Evolutionary conservation across 2,329 filamentous ascomycete genomes (phyloP), one percentile per base, ranked within the genome.

Genomic region (Aureobasidium sp.): DNA sequence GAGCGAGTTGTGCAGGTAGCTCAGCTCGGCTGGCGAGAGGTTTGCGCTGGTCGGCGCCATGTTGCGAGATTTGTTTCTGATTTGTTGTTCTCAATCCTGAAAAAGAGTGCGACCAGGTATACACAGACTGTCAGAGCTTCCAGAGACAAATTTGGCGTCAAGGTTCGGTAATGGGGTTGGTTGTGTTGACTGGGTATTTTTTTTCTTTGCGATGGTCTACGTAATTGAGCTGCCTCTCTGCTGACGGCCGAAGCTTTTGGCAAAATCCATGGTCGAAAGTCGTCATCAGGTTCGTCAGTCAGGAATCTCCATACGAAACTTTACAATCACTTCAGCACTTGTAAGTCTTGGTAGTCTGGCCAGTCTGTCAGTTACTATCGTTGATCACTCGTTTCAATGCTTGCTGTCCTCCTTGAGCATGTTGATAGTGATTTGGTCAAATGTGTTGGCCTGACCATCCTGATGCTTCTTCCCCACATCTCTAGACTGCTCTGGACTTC

Each of bases 1-100:
- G 64, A 98, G 88, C 5, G 91, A 90, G 59, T 81, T 83, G 77
- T 95, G 89, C 48, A 97, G 83, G 74, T 96, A 98, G 62, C 90
- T 90, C 64, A 98, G 87, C 74, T 98, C 93, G 64, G 93, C 90
- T 42, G 93, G 91, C 51, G 90, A 96, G 70, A 97, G 85, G 62
- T 89, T 84, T 39, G 80, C 64, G 83, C 76, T 63, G 58, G 62
- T 61, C 59, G 81, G 79, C 35, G 85, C 76, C 80, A 88, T 86
- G 25, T 38, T n/a, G 6, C 3, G 21, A 2, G 16, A 1, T 35
- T 19, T 35, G 49, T 48, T 25, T 17, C 1, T 16, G 24, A 6
- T 14, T 38, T 38, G 14, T 17, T 11, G n/a, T 16, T 27, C 2
- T 10, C n/a, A 19, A 12, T n/a, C 14, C 27, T 37, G n/a, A 4